Evolutionary conservation across 148 eudicot genomes (phyloP).

Genomic region (Pouteria glomerata): DNA sequence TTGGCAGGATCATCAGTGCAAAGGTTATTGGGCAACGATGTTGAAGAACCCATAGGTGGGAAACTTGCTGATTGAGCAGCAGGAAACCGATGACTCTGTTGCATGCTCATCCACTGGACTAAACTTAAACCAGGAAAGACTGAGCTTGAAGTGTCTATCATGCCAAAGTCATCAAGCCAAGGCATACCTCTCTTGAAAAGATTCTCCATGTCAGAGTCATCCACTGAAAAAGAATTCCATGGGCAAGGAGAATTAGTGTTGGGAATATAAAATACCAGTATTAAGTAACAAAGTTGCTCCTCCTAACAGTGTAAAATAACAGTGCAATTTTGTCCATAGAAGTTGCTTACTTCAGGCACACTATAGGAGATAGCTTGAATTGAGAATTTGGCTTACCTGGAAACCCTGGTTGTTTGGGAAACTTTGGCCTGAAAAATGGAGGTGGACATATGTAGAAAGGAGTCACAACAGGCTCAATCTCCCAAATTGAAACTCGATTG

Average conservation of each 20-base stretch:
- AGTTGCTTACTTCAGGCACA: no score
- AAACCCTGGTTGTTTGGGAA: conserved; percentile 69
- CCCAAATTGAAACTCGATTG: conserved; percentile 92
- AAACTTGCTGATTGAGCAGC: conserved; percentile 53
- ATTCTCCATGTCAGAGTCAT: conserved; percentile 68
- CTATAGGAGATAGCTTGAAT: conserved; percentile 3
- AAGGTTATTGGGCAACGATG: conserved; percentile 38
- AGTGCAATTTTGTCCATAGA: no score
- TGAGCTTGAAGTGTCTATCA: conserved; percentile 78
- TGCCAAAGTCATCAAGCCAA: conserved; percentile 79
- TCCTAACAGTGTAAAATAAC: no score
- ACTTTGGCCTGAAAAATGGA: conserved; percentile 91
- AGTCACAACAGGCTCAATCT: conserved; percentile 90
- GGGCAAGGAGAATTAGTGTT: background rate
- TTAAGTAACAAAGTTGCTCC: no score
- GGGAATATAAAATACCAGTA: background rate
- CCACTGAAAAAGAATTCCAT: conserved; percentile 45
- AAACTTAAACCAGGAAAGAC: conserved; percentile 84
- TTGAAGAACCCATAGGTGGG: conserved; percentile 48
- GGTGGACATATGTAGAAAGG: conserved; percentile 98
- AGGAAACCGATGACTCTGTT: conserved; percentile 68
- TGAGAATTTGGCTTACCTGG: conserved; percentile 47
- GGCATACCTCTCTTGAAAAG: conserved; percentile 81
- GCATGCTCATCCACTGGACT: conserved; percentile 99
- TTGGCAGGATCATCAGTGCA: conserved; percentile 73